phyloP scores from a whole-genome alignment of 106 monocot genomes.

The Allium fistulosum region DNA sequence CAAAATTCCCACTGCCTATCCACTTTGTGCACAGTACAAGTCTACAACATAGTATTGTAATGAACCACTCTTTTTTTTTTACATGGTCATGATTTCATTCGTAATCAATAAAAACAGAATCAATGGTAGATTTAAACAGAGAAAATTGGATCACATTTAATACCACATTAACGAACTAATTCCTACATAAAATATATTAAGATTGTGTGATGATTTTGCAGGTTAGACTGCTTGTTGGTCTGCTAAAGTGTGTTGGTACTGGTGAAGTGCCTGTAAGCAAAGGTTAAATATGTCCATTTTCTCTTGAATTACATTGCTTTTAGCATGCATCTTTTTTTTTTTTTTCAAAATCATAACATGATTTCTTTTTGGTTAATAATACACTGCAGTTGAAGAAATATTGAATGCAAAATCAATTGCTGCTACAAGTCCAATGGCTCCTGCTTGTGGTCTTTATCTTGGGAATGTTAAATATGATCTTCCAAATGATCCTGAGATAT shows the following conservation, averaged over 20 bases:
- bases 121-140: no score
- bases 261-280: constrained; percentile 46
- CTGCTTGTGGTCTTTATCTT: constrained; percentile 88
- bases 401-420: constrained; percentile 63
- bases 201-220: constrained; percentile 13
- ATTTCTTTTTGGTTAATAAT: constrained; percentile 2
- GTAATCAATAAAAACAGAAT: no score
- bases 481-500: constrained; percentile 10
- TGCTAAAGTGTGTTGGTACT: constrained; percentile 82
- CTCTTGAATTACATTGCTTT: not conserved
- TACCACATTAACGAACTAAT: no score
- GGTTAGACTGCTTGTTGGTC: constrained; percentile 92
- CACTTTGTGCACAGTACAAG: no score
- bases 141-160: no score
- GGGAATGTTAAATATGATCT: constrained; percentile 68
- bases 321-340: not conserved
- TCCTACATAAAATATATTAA: no score
- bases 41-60: no score
- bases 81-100: no score
- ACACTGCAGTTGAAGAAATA: constrained; percentile 62
- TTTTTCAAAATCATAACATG: not conserved
- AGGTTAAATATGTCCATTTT: constrained; percentile 27
- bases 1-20: no score
- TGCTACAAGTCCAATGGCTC: constrained; percentile 84
- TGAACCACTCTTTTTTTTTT: no score